phyloP scores from a whole-genome alignment of 2,329 filamentous ascomycete species.

The Aureobasidium sp. region DNA sequence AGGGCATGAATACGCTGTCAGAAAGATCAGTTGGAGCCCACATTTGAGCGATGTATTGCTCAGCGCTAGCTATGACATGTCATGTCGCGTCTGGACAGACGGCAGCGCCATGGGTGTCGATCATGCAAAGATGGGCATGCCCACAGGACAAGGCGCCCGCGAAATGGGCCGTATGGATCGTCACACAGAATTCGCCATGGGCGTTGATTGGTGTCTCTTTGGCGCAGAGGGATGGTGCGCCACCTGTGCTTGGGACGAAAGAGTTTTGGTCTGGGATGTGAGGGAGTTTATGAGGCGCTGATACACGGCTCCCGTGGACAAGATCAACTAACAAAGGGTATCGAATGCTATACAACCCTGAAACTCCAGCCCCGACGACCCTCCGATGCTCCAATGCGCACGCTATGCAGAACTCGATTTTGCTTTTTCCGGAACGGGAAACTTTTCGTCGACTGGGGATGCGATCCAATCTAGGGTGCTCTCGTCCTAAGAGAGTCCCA shows the following conservation, averaged over 20 bases:
- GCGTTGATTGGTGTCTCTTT: conserved; percentile 97
- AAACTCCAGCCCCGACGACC: neutral
- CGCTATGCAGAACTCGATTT: conserved; percentile 8
- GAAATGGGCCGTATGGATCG: conserved; percentile 82
- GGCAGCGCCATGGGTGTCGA: conserved; percentile 48
- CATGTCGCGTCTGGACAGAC: conserved; percentile 87
- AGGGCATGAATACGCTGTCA: conserved; percentile 87
- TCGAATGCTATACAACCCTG: neutral
- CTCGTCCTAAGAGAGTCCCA: conserved; percentile 21
- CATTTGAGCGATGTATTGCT: conserved; percentile 84
- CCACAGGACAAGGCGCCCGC: conserved; percentile 30
- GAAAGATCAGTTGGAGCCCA: conserved; percentile 83
- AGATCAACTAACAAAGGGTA: conserved; percentile 1
- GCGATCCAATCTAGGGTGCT: neutral
- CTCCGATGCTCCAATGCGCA: neutral
- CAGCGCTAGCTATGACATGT: conserved; percentile 96
- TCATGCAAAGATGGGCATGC: conserved; percentile 23
- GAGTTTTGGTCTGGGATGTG: conserved; percentile 86
- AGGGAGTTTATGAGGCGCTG: conserved; percentile 51
- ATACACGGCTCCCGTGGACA: neutral
- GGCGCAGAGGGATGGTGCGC: conserved; percentile 93
- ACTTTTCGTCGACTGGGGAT: neutral
- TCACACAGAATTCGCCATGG: conserved; percentile 93
- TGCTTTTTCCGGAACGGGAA: neutral
- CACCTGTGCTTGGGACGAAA: conserved; percentile 90